Conservation (phyloP, 257 asterid genomes). For the Solanum phureja region DNA sequence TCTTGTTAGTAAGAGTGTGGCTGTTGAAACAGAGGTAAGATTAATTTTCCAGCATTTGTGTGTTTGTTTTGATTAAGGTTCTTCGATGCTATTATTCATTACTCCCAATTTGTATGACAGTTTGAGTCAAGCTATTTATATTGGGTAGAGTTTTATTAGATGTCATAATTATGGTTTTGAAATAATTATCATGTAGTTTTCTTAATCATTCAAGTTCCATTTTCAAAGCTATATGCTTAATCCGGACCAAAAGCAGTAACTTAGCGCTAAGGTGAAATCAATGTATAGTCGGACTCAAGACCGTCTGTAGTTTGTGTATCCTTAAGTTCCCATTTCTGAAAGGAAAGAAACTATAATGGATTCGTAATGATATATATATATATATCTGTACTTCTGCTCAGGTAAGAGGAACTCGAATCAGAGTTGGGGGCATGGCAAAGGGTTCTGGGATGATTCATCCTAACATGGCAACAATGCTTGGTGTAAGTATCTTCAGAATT, state of each 20-base stretch:
- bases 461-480: constrained; percentile 99
- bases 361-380: not conserved
- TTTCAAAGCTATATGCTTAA: not conserved
- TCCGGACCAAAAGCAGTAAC: not conserved
- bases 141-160: not conserved
- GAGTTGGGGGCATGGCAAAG: constrained; percentile 95
- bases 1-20: constrained; percentile 92
- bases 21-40: constrained; percentile 68
- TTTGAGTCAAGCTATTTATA: not conserved
- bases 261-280: not conserved
- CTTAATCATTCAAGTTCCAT: not conserved
- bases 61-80: not conserved
- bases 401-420: constrained; percentile 63
- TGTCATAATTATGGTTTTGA: not conserved
- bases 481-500: constrained; percentile 38
- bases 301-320: not conserved
- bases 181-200: not conserved
- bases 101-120: not conserved
- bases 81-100: not conserved
- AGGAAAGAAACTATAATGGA: not conserved
- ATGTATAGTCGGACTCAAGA: not conserved
- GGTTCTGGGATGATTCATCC: constrained; percentile 99
- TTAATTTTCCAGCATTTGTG: not conserved
- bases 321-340: not conserved
- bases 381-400: constrained; percentile 12